Base-by-base conservation (phyloP, 164 flowering plant genomes). In the Chimonanthus salicifolius region DNA sequence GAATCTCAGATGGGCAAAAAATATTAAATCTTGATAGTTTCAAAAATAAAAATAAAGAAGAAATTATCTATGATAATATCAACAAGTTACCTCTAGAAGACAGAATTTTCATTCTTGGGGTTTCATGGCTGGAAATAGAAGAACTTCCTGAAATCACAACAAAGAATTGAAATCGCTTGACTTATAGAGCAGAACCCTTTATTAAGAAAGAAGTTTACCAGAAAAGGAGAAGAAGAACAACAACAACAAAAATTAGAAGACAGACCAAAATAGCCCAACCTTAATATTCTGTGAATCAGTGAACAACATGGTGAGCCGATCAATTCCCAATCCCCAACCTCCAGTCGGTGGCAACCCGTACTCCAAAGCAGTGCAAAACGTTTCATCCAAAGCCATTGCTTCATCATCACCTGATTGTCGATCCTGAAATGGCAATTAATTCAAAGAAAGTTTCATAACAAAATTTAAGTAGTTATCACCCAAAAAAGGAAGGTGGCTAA, bases 271-370 rank as follows among this genome's bases (percentile, higher is more conserved):
- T 10, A 44, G 43, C 67, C 72, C 16, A 54, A 95, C 99, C 97
- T 95, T 95, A 46, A 95, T 93, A 77, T 93, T 95, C 76, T 88
- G 97, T 63, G 99, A 95, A 80, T 93, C 97, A 3, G 98, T 95
- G 9, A 95, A 74, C 74, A 95, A 49, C 99, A 95, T 95, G 8
- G 94, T 67, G 11, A 95, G 79, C 58, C 99, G 84, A 79, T 95
- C 99, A 74, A 95, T 84, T n/a, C 98, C 99, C 84, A 95, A 68
- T 64, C 99, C 99, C 99, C 98, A 93, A 21, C 99, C 99, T 74
- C 85, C 98, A 63, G 99, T 93, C 47, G 99, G 99, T 48, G 99
- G 97, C 73, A 95, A 79, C 1, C 99, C 99, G 79, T 92, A 92
- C 68, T 95, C 98, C 69, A 95, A 83, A 77, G 99, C 94, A 0